Conservation (phyloP, 23 red algal genomes). For the Gracilaria caudata region DNA sequence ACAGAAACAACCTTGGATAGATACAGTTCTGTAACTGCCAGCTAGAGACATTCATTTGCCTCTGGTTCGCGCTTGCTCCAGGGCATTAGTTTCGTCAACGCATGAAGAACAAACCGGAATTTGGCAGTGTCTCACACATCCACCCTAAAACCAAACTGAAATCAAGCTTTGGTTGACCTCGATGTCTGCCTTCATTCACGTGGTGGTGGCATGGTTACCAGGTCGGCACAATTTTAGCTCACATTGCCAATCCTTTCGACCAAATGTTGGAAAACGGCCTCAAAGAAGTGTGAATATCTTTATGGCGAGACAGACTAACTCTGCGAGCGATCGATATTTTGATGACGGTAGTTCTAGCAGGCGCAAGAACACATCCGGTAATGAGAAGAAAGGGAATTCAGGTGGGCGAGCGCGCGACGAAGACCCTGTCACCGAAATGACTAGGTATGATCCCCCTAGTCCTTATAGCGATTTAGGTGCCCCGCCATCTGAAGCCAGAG, state of each 20-base stretch:
- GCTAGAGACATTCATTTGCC: background rate
- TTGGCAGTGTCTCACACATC: background rate
- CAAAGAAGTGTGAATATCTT: background rate
- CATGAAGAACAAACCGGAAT: conserved; percentile 10
- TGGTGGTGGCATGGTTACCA: background rate
- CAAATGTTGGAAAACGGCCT: background rate
- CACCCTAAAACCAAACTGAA: background rate
- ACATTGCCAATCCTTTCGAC: background rate
- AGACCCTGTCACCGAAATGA: conserved; percentile 17
- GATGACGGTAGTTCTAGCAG: background rate
- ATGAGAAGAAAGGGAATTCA: conserved; percentile 1
- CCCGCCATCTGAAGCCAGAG: conserved; percentile 26
- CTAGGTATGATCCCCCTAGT: conserved; percentile 20
- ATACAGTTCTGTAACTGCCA: background rate
- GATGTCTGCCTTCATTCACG: background rate
- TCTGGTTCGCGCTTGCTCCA: background rate
- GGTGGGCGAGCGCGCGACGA: background rate
- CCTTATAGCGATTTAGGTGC: conserved; percentile 12
- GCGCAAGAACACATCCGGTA: background rate
- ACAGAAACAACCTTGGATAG: background rate
- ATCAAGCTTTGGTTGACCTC: background rate
- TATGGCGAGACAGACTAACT: background rate
- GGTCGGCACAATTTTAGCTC: background rate
- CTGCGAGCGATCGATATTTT: background rate
- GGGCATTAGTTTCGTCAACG: background rate